A percentile compares a stretch with the other conserved stretches of the same genome.
phyloP scores from a whole-genome alignment of 805 yeast species.

The Jamesozyma spencerorum region DNA sequence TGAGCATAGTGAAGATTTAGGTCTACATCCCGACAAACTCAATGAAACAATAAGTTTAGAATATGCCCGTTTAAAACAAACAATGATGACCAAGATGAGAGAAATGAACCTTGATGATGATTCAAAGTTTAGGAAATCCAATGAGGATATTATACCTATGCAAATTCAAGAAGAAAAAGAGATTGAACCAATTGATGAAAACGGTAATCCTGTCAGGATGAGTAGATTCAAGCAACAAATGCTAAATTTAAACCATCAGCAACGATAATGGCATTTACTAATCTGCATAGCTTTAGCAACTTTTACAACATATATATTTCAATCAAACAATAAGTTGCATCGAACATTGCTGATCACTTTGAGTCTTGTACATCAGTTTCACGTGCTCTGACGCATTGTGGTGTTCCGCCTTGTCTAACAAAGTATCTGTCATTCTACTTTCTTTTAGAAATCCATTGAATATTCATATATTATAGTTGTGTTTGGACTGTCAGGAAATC shows the following conservation, averaged over 20 bases:
- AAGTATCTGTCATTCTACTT: too few relatives aligned
- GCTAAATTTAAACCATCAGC: background rate
- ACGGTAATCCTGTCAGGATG: constrained; percentile 47
- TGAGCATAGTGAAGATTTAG: constrained; percentile 11
- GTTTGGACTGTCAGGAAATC: too few relatives aligned
- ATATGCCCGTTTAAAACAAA: constrained; percentile 47
- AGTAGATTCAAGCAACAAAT: constrained; percentile 62
- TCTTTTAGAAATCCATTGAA: too few relatives aligned
- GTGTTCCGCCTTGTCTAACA: too few relatives aligned
- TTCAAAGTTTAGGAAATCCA: constrained; percentile 12
- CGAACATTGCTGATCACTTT: too few relatives aligned
- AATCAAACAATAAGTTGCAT: too few relatives aligned
- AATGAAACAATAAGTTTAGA: constrained; percentile 43
- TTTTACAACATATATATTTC: too few relatives aligned
- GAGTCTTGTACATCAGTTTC: too few relatives aligned
- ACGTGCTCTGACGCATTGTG: too few relatives aligned
- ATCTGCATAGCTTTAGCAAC: too few relatives aligned
- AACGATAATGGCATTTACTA: background rate
- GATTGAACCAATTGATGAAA: constrained; percentile 58
- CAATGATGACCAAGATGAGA: constrained; percentile 35
- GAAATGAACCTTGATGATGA: background rate
- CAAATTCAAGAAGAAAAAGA: constrained; percentile 41
- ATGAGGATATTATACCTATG: constrained; percentile 19
- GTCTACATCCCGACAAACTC: constrained; percentile 27
- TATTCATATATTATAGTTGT: too few relatives aligned